Base-by-base conservation (phyloP, 352 stramenopile genomes). In the Globisporangium acanthophoron region DNA sequence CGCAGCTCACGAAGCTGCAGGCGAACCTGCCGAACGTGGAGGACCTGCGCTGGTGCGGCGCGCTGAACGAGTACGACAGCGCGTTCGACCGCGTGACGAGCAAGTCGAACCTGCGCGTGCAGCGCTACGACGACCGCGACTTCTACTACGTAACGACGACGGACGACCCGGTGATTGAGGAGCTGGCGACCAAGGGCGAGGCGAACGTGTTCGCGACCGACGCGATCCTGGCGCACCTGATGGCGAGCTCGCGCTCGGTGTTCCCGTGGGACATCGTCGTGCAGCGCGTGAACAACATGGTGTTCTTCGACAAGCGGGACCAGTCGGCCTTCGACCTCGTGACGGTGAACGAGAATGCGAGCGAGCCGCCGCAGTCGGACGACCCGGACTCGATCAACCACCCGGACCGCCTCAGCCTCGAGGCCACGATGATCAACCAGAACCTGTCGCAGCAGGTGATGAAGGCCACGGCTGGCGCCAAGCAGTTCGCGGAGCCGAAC, bases 351-450 rank as follows among this genome's bases (percentile, higher is more conserved):
- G 96, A 99, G 77, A 99, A 97, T 41, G 77, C 95, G 16, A 90
- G 93, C 54, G 90, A 98, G 27, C 86, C 96, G 44, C 96, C 96
- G 1, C 71, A 60, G 18, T 70, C 78, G 50, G 83, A 96, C 29
- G 87, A 96, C 55, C 73, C 82, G n/a, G 86, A 94, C 54, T 85
- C 88, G 64, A 96, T 98, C 66, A 99, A 99, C 81, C 94, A 96
- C 60, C 94, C 96, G 16, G 93, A 98, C 74, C 85, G 96, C 27
- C 81, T 99, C 13, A 93, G 79, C 58, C 78, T 99, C 6, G 97
- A 99, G 60, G 96, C 96, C 2, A 99, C 97, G 6, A 97, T 97
- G 82, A 98, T 99, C 71, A 99, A 99, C 78, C 96, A 99, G 72
- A 98, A 98, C 72, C 96, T 99, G 71, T 98, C 95, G 31, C 97